phyloP scores from a whole-genome alignment of 345 rosid genomes.

The Pelargonium nanum region DNA sequence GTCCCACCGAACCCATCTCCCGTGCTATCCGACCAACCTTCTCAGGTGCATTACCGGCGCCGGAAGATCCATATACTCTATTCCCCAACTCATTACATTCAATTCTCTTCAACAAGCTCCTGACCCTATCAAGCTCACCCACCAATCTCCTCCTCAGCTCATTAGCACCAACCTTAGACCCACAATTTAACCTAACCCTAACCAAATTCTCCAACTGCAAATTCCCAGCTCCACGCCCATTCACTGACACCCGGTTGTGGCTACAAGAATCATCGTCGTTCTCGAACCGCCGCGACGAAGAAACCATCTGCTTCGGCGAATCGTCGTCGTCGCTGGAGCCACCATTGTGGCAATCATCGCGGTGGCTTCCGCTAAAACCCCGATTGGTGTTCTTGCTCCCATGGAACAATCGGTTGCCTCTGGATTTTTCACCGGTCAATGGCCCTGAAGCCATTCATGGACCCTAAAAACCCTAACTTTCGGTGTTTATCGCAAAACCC shows the following conservation, averaged over 20 bases:
- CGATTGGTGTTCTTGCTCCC: no score
- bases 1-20: slow-evolving; percentile 42
- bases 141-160: slow-evolving; percentile 40
- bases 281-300: no score
- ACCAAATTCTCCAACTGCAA: slow-evolving; percentile 15
- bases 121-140: slow-evolving; percentile 49
- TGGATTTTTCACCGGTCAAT: background rate
- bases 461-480: background rate
- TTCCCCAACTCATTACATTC: slow-evolving; percentile 24
- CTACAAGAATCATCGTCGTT: background rate
- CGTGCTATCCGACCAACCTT: slow-evolving; percentile 20
- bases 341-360: background rate
- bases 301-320: background rate
- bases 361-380: no score
- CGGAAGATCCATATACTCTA: slow-evolving; percentile 8
- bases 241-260: background rate
- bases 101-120: slow-evolving; percentile 30
- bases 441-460: background rate
- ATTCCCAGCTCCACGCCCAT: background rate
- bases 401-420: no score
- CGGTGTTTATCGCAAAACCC: background rate
- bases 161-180: slow-evolving; percentile 27
- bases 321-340: background rate
- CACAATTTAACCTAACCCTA: slow-evolving; percentile 27
- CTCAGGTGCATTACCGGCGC: slow-evolving; percentile 6